Base-by-base conservation (phyloP, 805 yeast genomes). In the Wickerhamiella shivajii region DNA sequence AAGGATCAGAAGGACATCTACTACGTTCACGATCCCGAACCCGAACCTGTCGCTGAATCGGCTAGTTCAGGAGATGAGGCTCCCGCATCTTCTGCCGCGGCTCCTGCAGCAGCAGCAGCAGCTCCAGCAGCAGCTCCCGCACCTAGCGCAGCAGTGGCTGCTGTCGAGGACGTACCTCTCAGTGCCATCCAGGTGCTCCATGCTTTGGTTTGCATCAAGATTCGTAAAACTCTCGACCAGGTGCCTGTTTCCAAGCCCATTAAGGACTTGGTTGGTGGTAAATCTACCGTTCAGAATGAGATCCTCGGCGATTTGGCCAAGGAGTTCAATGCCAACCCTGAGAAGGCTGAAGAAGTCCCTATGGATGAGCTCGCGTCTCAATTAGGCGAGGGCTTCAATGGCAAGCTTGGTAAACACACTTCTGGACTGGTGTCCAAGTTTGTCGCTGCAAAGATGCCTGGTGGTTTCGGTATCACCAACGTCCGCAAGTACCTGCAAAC, bases 321-420 rank as follows among this genome's bases (percentile, higher is more conserved):
- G 61, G 99, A 90, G 63, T 90, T 90, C 53, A 96, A 97, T 50
- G 62, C 90, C 28, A 85, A 96, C 31, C 99, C 99, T 27, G 99
- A 90, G 62, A 90, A 90, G 62, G 96, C 99, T 42, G 99, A 90
- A 63, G 99, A 90, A 54, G 79, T 93, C 27, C 98, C 98, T 41
- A 69, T 90, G 48, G 79, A 73, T 53, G 99, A 90, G 60, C 73
- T 90, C 56, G 96, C 97, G 31, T 97, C 83, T 53, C 75, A 71
- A 50, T 81, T 90, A 71, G 95, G 87, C 64, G 94, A 83, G 44
- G 64, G 85, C 18, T 90, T 83, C 66, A 55, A 63, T 44, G 97
- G 97, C 46, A 68, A 73, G 44, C 70, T 90, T 45, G 99, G 99
- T 57, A 90, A 90, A 59, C 93, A 85, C 52, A 77, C 97, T 2